Base-by-base conservation (phyloP, 441 rosid genomes). In the Euphorbia corollata region DNA sequence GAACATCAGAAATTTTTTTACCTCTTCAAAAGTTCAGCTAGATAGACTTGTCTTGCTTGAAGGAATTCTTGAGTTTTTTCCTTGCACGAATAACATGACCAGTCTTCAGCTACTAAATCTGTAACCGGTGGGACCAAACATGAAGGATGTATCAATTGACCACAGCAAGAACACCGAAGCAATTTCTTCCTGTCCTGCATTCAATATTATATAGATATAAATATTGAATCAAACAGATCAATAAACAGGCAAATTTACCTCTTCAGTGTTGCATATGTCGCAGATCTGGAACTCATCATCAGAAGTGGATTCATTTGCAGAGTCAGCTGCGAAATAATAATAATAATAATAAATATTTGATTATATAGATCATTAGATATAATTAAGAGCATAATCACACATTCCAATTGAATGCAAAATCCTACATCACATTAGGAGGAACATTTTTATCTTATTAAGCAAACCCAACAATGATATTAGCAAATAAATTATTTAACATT, bases 201-300 rank as follows among this genome's bases (percentile, higher is more conserved):
- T 80, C 64, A 71, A 72, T 68, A 75, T 72, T 82, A 47, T 61
- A 72, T 47, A 70, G 39, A 38, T 27, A 67, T 8, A 63, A 53
- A 70, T 55, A 64, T 32, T 61, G 72, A 18, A 24, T 63, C 38
- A 65, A 62, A 64, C 59, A 45, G 7, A 36, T 5, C 43, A 71
- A 45, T 24, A 67, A 61, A 71, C 63, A 62, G 66, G 65, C 70
- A 79, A 16, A 74, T 54, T 75, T 86, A 94, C 98, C 96, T 85
- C 97, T 83, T 95, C 99, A 69, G 74, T 70, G 71, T 80, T 95
- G 86, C 98, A 95, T 64, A 95, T 84, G 75, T 83, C 93, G 74
- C 99, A 95, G 62, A 95, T 91, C 84, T 91, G 99, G 86, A 91
- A 95, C 84, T 95, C 99, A 36, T 95, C 98, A 83, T 91, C 97